These are phyloP conservation scores for Colletotrichum aenigma DNA, from an alignment of 2,329 filamentous ascomycete species.

Conservation along the genomic window DNA sequence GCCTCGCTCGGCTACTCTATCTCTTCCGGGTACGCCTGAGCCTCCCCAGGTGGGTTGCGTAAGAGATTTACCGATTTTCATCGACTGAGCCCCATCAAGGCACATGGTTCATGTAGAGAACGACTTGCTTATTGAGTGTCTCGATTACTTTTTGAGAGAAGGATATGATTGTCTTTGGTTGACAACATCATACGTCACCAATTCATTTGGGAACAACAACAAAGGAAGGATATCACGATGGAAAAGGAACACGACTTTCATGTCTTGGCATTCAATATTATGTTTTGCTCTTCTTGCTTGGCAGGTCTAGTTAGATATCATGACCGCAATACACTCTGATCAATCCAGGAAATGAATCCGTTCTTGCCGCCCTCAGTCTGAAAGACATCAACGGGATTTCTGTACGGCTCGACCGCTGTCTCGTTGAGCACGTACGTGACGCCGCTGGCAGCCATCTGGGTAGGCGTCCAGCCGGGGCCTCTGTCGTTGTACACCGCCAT, in stretches of 20 bases:
- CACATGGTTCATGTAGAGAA: not conserved
- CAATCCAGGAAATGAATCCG: constrained; percentile 17
- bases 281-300: not conserved
- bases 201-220: not conserved
- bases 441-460: constrained; percentile 39
- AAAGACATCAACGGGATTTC: constrained; percentile 14
- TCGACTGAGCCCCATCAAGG: not conserved
- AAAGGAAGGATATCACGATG: not conserved
- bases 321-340: constrained; percentile 14
- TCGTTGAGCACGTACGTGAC: constrained; percentile 52
- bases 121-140: not conserved
- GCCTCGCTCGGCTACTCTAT: not conserved
- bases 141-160: not conserved
- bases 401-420: constrained; percentile 30
- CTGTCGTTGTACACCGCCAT: constrained; percentile 60
- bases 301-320: not conserved
- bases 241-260: not conserved
- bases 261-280: not conserved
- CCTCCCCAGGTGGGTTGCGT: not conserved
- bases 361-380: not conserved
- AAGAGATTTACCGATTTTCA: not conserved
- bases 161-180: not conserved
- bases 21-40: not conserved
- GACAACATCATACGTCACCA: not conserved
- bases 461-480: constrained; percentile 59